Percentiles rank a stretch among this genome's conserved stretches.
These are phyloP conservation scores for Magnaporthiopsis incrustans DNA, from an alignment of 2,329 filamentous ascomycete species.

Conservation along the genomic window DNA sequence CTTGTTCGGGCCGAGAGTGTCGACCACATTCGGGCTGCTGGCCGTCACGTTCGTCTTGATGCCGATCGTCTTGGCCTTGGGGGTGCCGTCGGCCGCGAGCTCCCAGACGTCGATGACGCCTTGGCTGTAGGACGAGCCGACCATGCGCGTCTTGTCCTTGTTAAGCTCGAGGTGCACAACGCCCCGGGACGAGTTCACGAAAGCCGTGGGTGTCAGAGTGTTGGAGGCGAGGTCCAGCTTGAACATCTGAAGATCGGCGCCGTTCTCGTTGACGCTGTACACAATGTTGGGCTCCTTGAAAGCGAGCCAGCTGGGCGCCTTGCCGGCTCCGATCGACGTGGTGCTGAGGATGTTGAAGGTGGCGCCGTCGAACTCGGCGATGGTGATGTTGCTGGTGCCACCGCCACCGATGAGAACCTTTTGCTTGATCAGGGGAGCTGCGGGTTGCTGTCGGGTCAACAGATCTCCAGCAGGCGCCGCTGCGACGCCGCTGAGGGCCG, in stretches of 20 bases:
- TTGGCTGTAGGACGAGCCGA: constrained; percentile 34
- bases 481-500: neutral
- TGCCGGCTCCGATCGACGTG: constrained; percentile 9
- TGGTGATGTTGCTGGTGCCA: constrained; percentile 28
- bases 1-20: constrained; percentile 22
- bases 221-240: constrained; percentile 23
- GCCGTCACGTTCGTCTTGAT: constrained; percentile 16
- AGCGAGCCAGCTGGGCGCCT: constrained; percentile 36
- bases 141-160: constrained; percentile 32
- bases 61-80: constrained; percentile 31
- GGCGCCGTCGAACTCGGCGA: constrained; percentile 32
- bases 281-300: constrained; percentile 30
- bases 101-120: constrained; percentile 39
- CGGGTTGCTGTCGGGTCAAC: neutral
- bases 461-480: neutral
- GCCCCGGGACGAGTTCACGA: constrained; percentile 29
- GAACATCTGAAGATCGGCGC: constrained; percentile 30
- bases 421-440: constrained; percentile 1
- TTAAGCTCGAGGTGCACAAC: constrained; percentile 41
- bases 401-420: constrained; percentile 32
- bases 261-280: constrained; percentile 41
- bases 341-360: constrained; percentile 29
- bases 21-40: constrained; percentile 11
- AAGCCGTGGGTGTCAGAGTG: constrained; percentile 21
- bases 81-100: constrained; percentile 23